Conservation (phyloP, 73 alveolate species). For the Tetrahymena elliotti region DNA sequence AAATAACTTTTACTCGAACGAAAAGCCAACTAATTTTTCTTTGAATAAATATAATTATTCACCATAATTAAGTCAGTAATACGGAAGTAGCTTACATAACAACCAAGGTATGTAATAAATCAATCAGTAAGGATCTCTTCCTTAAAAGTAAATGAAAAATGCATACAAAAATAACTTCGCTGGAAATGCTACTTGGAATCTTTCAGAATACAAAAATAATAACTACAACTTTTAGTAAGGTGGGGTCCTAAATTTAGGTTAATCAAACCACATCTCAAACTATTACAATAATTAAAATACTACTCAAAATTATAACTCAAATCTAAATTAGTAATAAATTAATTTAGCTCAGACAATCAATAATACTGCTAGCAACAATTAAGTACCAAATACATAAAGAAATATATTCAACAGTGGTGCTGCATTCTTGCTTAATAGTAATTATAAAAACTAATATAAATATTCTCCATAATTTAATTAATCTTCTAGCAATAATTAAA, state of each 20-base stretch:
- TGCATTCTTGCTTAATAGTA: background rate
- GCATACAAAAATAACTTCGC: background rate
- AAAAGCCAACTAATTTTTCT: background rate
- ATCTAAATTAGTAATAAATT: background rate
- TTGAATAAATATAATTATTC: background rate
- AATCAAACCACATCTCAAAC: background rate
- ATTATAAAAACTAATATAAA: background rate
- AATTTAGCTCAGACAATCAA: background rate
- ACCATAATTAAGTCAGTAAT: background rate
- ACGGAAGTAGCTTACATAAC: background rate
- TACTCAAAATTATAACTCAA: background rate
- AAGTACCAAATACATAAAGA: background rate
- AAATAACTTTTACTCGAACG: background rate
- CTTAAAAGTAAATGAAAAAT: background rate
- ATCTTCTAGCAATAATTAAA: background rate
- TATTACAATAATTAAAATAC: background rate
- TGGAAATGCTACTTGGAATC: background rate
- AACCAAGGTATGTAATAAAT: background rate
- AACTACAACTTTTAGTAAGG: background rate
- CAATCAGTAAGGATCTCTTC: background rate
- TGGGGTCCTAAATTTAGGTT: background rate
- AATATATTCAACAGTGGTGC: background rate
- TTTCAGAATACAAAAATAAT: background rate
- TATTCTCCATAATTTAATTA: background rate
- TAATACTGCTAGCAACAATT: background rate